phyloP scores from a whole-genome alignment of 2,329 filamentous ascomycete genomes.

The Pseudopithomyces chartarum region DNA sequence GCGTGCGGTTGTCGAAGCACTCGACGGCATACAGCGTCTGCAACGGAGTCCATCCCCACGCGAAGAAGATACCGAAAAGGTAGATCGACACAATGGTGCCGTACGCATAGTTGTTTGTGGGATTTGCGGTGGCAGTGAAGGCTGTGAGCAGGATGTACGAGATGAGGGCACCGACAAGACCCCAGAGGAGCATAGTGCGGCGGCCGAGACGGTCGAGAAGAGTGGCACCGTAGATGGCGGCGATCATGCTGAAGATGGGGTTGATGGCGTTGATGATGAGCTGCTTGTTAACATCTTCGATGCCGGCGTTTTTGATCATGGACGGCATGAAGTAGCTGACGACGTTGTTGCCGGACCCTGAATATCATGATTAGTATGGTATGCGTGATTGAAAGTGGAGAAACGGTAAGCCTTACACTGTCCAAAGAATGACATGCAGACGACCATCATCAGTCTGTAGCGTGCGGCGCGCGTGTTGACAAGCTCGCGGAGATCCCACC shows the following conservation, averaged over 20 bases:
- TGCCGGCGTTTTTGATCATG: constrained; percentile 46
- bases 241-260: constrained; percentile 46
- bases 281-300: constrained; percentile 41
- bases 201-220: constrained; percentile 29
- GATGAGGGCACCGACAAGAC: constrained; percentile 41
- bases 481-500: constrained; percentile 43
- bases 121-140: constrained; percentile 37
- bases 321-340: constrained; percentile 40
- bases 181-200: constrained; percentile 43
- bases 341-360: constrained; percentile 45
- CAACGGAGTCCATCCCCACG: constrained; percentile 48
- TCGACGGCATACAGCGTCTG: constrained; percentile 48
- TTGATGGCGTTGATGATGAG: constrained; percentile 50
- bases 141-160: constrained; percentile 44
- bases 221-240: constrained; percentile 44
- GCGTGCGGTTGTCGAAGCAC: constrained; percentile 45
- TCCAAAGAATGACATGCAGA: constrained; percentile 49
- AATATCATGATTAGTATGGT: not conserved
- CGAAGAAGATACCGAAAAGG: constrained; percentile 48
- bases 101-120: constrained; percentile 37
- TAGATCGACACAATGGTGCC: constrained; percentile 49
- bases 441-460: constrained; percentile 46
- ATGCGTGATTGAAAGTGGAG: not conserved
- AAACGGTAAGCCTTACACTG: constrained; percentile 34
- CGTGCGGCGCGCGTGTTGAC: constrained; percentile 36